Base-by-base conservation (phyloP, 2,329 filamentous ascomycete genomes). In the Periconia macrospinosa region DNA sequence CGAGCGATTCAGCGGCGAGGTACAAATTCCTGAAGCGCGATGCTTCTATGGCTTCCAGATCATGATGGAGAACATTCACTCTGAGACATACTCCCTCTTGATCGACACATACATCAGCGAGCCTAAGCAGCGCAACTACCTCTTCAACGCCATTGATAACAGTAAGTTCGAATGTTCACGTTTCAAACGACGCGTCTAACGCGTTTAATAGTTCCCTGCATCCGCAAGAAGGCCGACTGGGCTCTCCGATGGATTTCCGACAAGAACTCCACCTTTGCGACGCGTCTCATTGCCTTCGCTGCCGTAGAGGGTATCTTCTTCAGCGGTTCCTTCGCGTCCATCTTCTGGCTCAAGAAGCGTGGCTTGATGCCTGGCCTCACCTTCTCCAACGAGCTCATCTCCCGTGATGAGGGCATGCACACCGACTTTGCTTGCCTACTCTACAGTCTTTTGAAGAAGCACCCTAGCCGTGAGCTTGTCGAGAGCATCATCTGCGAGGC, bases 51-150 rank as follows among this genome's bases (percentile, higher is more conserved):
- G 94, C 61, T 99, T 99, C 86, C 94, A 99, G 82, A 97, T 97
- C 82, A 99, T 99, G 94, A 97, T 99, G 91, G 94, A 99, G 84
- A 99, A 99, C 81, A 96, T 99, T 71, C 94, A 99, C 85, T 97
- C 94, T 15, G 94, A 99, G 82, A 99, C 94, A 50, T 99, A 99
- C 85, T 97, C 93, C 18, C 88, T 99, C 35, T 87, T 99, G 74
- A 99, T 99, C 75, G 94, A 99, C 77, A 97, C 93, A 59, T 99
- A 99, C 79, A 96, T 99, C 81, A 97, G 95, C 84, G 94, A 99
- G 82, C 90, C 91, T 59, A 89, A 90, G 74, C 93, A 99, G 82
- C 88, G 91, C 66, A 89, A 85, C 58, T 92, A 97, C 75, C 88
- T 99, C 53, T 97, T 99, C 81, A 96, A 99, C 71, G 94, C 94